Percentiles rank a stretch among this genome's conserved stretches.
phyloP scores from a whole-genome alignment of 1,284 basidiomycete genomes.

The Austropuccinia psidii region DNA sequence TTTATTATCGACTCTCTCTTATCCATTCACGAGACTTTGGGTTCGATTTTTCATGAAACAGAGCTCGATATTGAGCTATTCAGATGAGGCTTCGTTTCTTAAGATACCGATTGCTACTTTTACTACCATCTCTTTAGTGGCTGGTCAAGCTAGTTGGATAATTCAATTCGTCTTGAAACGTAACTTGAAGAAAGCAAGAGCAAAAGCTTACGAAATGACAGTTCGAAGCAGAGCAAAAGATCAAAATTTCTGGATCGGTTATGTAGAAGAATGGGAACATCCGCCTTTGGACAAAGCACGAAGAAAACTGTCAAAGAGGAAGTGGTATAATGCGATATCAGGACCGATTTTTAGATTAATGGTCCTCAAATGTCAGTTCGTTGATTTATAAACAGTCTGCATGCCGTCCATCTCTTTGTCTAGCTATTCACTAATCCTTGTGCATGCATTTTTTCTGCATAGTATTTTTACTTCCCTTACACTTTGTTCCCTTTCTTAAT shows the following conservation, averaged over 20 bases:
- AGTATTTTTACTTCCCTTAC: constrained; percentile 64
- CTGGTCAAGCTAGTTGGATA: constrained; percentile 63
- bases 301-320: constrained; percentile 35
- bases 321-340: constrained; percentile 40
- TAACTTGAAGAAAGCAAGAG: constrained; percentile 67
- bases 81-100: neutral
- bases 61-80: neutral
- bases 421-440: neutral
- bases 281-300: constrained; percentile 44
- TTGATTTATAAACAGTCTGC: neutral
- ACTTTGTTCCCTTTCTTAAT: constrained; percentile 62
- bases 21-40: constrained; percentile 20
- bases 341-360: constrained; percentile 41
- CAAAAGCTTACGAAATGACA: constrained; percentile 64
- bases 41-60: constrained; percentile 10
- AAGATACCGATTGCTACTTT: constrained; percentile 48
- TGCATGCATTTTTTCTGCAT: neutral
- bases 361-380: constrained; percentile 40
- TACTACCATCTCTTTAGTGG: constrained; percentile 63
- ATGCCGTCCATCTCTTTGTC: neutral
- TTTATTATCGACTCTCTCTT: neutral
- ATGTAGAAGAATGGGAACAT: constrained; percentile 44
- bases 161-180: constrained; percentile 68
- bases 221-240: constrained; percentile 69
- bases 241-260: constrained; percentile 56